Base-by-base conservation (phyloP, 78 protist species). In the Emiliania huxleyi region DNA sequence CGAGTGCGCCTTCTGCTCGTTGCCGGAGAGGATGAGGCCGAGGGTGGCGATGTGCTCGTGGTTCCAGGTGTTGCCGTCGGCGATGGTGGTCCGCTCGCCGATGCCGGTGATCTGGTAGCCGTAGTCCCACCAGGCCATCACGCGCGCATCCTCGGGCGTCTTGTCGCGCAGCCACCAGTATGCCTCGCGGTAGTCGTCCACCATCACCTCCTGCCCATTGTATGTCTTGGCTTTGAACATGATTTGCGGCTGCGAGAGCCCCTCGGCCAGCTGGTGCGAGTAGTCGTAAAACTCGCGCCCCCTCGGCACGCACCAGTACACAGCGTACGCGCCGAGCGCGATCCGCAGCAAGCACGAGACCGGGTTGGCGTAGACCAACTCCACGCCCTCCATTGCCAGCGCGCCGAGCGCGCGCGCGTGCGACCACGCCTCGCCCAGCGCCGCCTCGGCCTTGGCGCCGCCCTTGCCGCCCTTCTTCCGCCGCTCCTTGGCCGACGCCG, bases 11-110 rank as follows among this genome's bases (percentile, higher is more conserved):
- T 90, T 19, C 6, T 29, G 23, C 38, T 73, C 85, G 43, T 55
- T 23, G 22, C 71, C 77, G 43, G 85, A 22, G 29, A 90, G 83
- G 35, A 45, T 48, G 83, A 23, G 69, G 0, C 94, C 94, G 35
- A 93, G 91, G 29, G 91, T 93, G 33, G 93, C 94, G 62, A 93
- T 93, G 91, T 93, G 94, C 62, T 84, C 56, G 91, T 83, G 62
- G 85, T 93, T 93, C 94, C 94, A 93, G 37, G 94, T 93, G 94
- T 93, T 93, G 92, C 88, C 88, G 71, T 93, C 94, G 73, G 88
- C 94, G 46, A 93, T 62, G 35, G 69, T 55, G 23, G 94, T 85
- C 33, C 90, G 90, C 38, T 85, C 40, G 42, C 35, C 90, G 22
- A 77, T 77, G 87, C 87, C 87, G 29, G 87, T 15, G 69, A 85